A percentile compares a stretch with the other conserved stretches of the same genome.
phyloP scores from a whole-genome alignment of 108 stramenopile genomes.

The Discostella stelligeroides region DNA sequence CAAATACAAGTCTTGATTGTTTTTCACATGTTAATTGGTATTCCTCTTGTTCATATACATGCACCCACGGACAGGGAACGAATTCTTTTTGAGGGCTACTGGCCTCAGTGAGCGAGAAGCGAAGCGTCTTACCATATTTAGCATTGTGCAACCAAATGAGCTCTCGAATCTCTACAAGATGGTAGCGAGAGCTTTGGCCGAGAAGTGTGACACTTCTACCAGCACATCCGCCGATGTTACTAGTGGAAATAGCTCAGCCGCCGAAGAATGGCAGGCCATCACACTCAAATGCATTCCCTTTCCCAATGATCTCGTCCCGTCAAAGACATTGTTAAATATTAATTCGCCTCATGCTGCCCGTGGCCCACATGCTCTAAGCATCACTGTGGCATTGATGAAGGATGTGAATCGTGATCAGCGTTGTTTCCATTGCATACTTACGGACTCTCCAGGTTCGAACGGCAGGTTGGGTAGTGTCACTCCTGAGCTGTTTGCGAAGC shows the following conservation, averaged over 20 bases:
- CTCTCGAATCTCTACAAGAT: constrained; percentile 81
- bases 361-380: constrained; percentile 30
- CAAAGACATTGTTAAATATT: not conserved
- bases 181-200: constrained; percentile 62
- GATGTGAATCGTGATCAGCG: constrained; percentile 72
- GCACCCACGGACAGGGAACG: constrained; percentile 56
- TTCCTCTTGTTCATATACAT: not conserved
- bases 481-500: constrained; percentile 59
- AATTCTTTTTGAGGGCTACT: constrained; percentile 69
- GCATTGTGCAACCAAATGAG: constrained; percentile 71
- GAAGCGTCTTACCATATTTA: constrained; percentile 73
- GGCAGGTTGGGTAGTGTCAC: constrained; percentile 67
- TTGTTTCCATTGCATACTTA: constrained; percentile 80
- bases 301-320: not conserved
- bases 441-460: constrained; percentile 65
- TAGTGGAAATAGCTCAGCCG: not conserved
- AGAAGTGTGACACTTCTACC: constrained; percentile 9
- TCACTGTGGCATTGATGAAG: constrained; percentile 63
- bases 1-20: not conserved
- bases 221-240: not conserved
- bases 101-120: constrained; percentile 60
- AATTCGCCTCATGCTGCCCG: not conserved
- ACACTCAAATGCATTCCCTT: constrained; percentile 34
- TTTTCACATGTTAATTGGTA: not conserved
- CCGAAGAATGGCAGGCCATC: constrained; percentile 37